These are phyloP conservation scores for Fusarium robinianum DNA, from an alignment of 2,329 filamentous ascomycete genomes.

Conservation along the genomic window DNA sequence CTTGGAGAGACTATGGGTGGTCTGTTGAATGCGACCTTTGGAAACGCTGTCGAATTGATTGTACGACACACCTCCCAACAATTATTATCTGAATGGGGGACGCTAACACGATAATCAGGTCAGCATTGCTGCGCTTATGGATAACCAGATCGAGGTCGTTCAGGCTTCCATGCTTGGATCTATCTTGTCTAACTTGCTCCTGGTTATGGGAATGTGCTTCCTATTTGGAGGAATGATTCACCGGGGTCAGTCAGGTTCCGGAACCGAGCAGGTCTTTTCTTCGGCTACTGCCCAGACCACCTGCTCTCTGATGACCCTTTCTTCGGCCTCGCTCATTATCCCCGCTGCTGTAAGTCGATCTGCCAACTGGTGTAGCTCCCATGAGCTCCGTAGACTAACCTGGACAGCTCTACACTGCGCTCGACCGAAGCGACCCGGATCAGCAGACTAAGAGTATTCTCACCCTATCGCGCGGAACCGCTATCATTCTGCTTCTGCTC, in stretches of 20 bases:
- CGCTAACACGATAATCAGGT: constrained; percentile 59
- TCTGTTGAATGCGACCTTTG: constrained; percentile 75
- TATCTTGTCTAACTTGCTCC: constrained; percentile 90
- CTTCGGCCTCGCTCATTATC: constrained; percentile 77
- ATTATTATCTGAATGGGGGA: background rate
- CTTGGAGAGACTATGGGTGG: constrained; percentile 76
- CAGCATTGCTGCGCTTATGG: constrained; percentile 84
- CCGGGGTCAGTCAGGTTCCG: constrained; percentile 58
- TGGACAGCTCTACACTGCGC: constrained; percentile 65
- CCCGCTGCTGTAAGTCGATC: constrained; percentile 66
- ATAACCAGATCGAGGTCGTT: constrained; percentile 92
- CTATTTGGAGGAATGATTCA: constrained; percentile 72
- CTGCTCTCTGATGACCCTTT: constrained; percentile 74
- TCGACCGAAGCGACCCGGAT: constrained; percentile 51
- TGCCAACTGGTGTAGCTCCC: background rate
- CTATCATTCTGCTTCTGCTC: constrained; percentile 73
- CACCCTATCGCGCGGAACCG: constrained; percentile 73
- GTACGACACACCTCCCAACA: constrained; percentile 49
- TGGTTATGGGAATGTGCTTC: constrained; percentile 84
- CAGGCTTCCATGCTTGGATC: constrained; percentile 97
- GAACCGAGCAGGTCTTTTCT: constrained; percentile 73
- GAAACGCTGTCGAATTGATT: constrained; percentile 80
- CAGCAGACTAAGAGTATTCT: constrained; percentile 63
- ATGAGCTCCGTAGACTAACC: constrained; percentile 27
- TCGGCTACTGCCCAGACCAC: constrained; percentile 78